phyloP scores from a whole-genome alignment of 2,329 filamentous ascomycete genomes.

The Penicillium paneum region DNA sequence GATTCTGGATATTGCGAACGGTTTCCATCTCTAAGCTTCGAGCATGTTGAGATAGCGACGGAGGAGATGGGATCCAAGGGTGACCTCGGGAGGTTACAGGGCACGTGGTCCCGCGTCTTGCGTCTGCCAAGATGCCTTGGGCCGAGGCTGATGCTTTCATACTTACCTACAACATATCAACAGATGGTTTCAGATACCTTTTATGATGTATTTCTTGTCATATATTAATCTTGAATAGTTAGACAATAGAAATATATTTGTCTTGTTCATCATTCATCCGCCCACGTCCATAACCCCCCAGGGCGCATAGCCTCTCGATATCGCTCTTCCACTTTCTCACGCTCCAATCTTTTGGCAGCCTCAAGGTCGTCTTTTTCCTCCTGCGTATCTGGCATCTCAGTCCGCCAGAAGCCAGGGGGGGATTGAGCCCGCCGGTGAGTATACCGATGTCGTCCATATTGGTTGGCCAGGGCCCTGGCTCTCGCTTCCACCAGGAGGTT shows the following conservation, averaged over 20 bases:
- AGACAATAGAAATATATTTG: background rate
- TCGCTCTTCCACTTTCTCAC: constrained; percentile 65
- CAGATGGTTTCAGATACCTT: background rate
- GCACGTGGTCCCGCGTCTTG: constrained; percentile 24
- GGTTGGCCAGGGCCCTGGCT: constrained; percentile 68
- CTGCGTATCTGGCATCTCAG: constrained; percentile 86
- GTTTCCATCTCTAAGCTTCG: constrained; percentile 32
- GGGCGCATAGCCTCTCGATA: constrained; percentile 77
- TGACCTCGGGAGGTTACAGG: constrained; percentile 14
- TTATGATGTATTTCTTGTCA: background rate
- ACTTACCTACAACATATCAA: background rate
- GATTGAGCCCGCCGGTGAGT: constrained; percentile 67
- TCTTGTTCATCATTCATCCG: constrained; percentile 78
- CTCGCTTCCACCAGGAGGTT: constrained; percentile 73
- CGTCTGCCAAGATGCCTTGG: constrained; percentile 24
- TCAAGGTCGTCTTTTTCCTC: constrained; percentile 65
- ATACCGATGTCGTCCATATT: constrained; percentile 73
- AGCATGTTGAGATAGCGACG: constrained; percentile 8
- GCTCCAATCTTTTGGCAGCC: constrained; percentile 63
- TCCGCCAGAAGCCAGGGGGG: constrained; percentile 86
- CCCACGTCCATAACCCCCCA: constrained; percentile 74
- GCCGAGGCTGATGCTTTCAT: constrained; percentile 27
- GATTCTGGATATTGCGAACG: constrained; percentile 26
- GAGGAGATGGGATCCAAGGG: constrained; percentile 5
- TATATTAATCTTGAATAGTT: background rate